Evolutionary conservation across 179 eudicot genomes (phyloP).

Genomic region (Spergularia azorica): DNA sequence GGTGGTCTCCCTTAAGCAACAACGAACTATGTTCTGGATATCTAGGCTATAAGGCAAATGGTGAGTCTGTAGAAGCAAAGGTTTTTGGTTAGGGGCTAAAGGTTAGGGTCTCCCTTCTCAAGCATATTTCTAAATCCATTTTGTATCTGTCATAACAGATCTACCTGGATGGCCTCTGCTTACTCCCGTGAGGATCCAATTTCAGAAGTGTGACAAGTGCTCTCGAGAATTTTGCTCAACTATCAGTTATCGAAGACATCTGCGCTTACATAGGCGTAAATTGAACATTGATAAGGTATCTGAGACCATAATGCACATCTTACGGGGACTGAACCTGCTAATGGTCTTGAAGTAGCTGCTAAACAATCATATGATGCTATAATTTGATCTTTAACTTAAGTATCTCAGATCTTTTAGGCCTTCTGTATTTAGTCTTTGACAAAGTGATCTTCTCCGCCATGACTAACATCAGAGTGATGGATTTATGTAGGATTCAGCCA

Average conservation of each 20-base stretch:
- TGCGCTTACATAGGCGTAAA: constrained; percentile 77
- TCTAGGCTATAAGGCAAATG: constrained; percentile 24
- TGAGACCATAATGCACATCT: constrained; percentile 14
- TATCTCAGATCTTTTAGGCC: not conserved
- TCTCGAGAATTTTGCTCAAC: constrained; percentile 86
- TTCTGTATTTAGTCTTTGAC: not conserved
- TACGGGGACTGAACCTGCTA: constrained; percentile 12
- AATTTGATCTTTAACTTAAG: not conserved
- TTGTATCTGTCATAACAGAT: constrained; percentile 42
- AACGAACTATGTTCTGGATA: not conserved
- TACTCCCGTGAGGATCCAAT: constrained; percentile 68
- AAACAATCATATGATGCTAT: not conserved
- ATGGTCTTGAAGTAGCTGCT: constrained; percentile 15
- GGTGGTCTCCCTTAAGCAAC: constrained; percentile 7
- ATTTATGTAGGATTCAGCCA: constrained; percentile 62
- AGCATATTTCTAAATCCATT: constrained; percentile 18
- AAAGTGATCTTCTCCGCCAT: constrained; percentile 4
- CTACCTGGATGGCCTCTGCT: constrained; percentile 85
- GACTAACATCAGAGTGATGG: constrained; percentile 12
- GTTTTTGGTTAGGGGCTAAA: constrained; percentile 11
- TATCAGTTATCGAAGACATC: constrained; percentile 83
- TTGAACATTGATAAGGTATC: constrained; percentile 73
- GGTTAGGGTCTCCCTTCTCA: constrained; percentile 20
- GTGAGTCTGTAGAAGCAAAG: constrained; percentile 28
- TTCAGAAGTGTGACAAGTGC: constrained; percentile 95